phyloP scores from a whole-genome alignment of 495 filamentous ascomycete genomes.

The Trichoderma orchidacearum region DNA sequence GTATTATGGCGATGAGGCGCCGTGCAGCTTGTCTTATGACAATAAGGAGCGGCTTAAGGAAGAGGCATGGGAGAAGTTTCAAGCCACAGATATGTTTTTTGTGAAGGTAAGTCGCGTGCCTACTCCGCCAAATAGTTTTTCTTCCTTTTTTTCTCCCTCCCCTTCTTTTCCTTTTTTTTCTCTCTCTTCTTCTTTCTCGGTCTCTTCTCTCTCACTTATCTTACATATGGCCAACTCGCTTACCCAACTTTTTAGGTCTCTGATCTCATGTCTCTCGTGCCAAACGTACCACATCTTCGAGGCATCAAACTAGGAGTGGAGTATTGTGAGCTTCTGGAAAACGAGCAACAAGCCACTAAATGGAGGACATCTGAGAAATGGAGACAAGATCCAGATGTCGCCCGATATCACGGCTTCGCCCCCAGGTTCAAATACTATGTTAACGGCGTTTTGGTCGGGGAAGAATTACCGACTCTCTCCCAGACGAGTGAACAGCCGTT shows the following conservation, averaged over 20 bases:
- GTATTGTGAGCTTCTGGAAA: slow-evolving; percentile 37
- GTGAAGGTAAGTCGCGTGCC: slow-evolving; percentile 42
- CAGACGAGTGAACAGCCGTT: slow-evolving; percentile 28
- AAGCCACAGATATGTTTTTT: slow-evolving; percentile 55
- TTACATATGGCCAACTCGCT: background rate
- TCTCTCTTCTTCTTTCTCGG: too few relatives aligned
- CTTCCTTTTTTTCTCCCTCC: too few relatives aligned
- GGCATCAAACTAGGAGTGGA: slow-evolving; percentile 41
- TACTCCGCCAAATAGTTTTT: too few relatives aligned
- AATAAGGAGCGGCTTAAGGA: slow-evolving; percentile 22
- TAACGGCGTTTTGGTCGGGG: slow-evolving; percentile 28
- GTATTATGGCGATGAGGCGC: slow-evolving; percentile 26
- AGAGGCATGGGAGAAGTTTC: slow-evolving; percentile 33
- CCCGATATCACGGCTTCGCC: slow-evolving; percentile 19
- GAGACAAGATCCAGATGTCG: slow-evolving; percentile 35
- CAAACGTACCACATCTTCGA: slow-evolving; percentile 54
- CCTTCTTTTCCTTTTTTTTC: too few relatives aligned
- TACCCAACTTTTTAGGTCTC: slow-evolving; percentile 33
- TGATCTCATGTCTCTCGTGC: slow-evolving; percentile 61
- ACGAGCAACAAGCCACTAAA: slow-evolving; percentile 18
- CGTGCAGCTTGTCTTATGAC: slow-evolving; percentile 22
- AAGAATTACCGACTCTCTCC: slow-evolving; percentile 20
- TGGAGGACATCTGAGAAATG: slow-evolving; percentile 30
- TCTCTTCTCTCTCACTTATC: background rate
- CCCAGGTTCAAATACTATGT: slow-evolving; percentile 32